These are phyloP conservation scores for Crithidia sp. DNA, from an alignment of 208 protist species.

Conservation along the genomic window DNA sequence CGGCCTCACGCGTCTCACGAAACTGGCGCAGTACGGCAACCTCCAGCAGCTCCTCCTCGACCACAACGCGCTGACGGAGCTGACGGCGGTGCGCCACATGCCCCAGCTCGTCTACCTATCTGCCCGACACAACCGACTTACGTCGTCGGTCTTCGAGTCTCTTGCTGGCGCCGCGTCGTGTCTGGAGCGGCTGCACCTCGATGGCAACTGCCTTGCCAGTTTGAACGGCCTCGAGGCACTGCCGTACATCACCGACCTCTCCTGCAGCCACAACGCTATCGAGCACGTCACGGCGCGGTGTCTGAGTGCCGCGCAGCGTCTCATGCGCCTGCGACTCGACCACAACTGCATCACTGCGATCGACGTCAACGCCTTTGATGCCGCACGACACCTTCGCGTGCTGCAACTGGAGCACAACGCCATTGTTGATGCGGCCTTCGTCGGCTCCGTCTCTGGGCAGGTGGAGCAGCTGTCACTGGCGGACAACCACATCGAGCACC, in stretches of 20 bases:
- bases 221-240: constrained; percentile 59
- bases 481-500: constrained; percentile 49
- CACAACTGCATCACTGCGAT: constrained; percentile 44
- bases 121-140: constrained; percentile 60
- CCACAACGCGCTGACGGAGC: constrained; percentile 63
- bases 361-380: constrained; percentile 50
- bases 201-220: constrained; percentile 59
- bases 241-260: constrained; percentile 68
- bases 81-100: constrained; percentile 55
- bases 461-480: constrained; percentile 65
- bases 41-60: constrained; percentile 74
- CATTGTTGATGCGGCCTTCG: constrained; percentile 47
- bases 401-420: constrained; percentile 72
- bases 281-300: constrained; percentile 26
- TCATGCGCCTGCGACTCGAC: constrained; percentile 54
- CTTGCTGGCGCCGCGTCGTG: constrained; percentile 39
- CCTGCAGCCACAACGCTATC: constrained; percentile 53
- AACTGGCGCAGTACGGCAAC: constrained; percentile 52
- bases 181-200: constrained; percentile 68
- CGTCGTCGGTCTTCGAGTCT: constrained; percentile 52
- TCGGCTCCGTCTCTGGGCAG: constrained; percentile 47
- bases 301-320: constrained; percentile 23
- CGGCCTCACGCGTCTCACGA: constrained; percentile 42
- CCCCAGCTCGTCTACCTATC: constrained; percentile 68
- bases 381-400: constrained; percentile 42